A percentile compares a stretch with the other conserved stretches of the same genome.
Evolutionary conservation across 768 basidiomycete species (phyloP).

Genomic region (Tricholoma sp.): DNA sequence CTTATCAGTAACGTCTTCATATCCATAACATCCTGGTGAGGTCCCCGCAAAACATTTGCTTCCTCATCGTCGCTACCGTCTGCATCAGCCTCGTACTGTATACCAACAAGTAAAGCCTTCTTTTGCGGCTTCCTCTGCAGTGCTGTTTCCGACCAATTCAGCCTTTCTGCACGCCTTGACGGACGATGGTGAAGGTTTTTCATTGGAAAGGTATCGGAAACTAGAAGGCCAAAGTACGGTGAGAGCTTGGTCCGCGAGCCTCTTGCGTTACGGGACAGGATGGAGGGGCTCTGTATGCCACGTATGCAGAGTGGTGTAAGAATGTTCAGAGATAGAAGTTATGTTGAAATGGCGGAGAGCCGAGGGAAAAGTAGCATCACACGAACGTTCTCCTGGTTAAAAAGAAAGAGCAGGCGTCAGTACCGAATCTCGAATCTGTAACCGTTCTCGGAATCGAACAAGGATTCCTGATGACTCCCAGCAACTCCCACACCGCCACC

Average conservation of each 20-base stretch:
- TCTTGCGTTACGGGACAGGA: no score
- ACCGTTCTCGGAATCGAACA: no score
- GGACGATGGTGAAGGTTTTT: conserved; percentile 11
- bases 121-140: conserved; percentile 11
- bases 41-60: conserved; percentile 22
- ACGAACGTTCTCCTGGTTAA: no score
- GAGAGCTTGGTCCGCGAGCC: background rate
- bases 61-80: conserved; percentile 6
- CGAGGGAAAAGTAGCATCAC: no score
- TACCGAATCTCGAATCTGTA: no score
- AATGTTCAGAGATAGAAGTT: background rate
- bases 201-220: conserved; percentile 2
- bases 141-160: conserved; percentile 3
- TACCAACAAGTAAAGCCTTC: conserved; percentile 34
- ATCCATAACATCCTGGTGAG: conserved; percentile 31
- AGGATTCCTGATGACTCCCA: no score
- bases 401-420: no score
- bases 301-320: no score
- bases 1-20: conserved; percentile 33
- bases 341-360: background rate
- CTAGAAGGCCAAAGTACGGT: no score
- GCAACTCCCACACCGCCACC: no score
- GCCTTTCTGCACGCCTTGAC: conserved; percentile 1
- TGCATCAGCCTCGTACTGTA: conserved; percentile 21
- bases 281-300: no score